These are phyloP conservation scores for Eutypella sp. DNA, from an alignment of 2,329 filamentous ascomycete genomes.

Conservation along the genomic window DNA sequence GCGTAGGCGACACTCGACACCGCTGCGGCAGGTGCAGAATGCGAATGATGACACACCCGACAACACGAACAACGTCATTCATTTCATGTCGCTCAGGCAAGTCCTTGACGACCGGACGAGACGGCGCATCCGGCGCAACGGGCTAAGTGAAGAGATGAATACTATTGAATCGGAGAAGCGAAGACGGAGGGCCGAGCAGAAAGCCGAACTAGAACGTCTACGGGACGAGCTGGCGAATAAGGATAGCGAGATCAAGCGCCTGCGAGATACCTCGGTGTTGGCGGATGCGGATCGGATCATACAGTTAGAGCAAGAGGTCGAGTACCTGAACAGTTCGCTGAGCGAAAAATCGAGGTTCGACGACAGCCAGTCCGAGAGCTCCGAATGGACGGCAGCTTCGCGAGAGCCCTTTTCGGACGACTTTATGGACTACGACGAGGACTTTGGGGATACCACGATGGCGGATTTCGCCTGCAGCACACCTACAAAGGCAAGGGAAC, in stretches of 20 bases:
- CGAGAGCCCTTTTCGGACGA: constrained; percentile 43
- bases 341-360: constrained; percentile 7
- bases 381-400: constrained; percentile 49
- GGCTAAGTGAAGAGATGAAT: constrained; percentile 56
- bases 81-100: constrained; percentile 47
- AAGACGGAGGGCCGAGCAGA: constrained; percentile 32
- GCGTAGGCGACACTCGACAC: constrained; percentile 43
- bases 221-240: constrained; percentile 42
- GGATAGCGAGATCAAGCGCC: constrained; percentile 48
- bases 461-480: constrained; percentile 49
- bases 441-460: constrained; percentile 47
- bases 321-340: constrained; percentile 26
- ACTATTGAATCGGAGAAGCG: constrained; percentile 43
- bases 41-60: constrained; percentile 3
- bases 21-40: constrained; percentile 17
- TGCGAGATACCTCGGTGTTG: constrained; percentile 44
- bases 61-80: constrained; percentile 31
- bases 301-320: constrained; percentile 32
- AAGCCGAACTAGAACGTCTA: constrained; percentile 45
- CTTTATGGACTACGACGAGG: constrained; percentile 34
- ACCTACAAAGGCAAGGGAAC: constrained; percentile 34
- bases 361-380: constrained; percentile 16
- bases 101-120: constrained; percentile 48
- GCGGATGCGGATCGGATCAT: constrained; percentile 39
- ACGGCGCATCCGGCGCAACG: constrained; percentile 50